Percentiles rank a stretch among this genome's conserved stretches.
Conservation (phyloP, 2,329 filamentous ascomycete genomes). For the Cadophora gregata region DNA sequence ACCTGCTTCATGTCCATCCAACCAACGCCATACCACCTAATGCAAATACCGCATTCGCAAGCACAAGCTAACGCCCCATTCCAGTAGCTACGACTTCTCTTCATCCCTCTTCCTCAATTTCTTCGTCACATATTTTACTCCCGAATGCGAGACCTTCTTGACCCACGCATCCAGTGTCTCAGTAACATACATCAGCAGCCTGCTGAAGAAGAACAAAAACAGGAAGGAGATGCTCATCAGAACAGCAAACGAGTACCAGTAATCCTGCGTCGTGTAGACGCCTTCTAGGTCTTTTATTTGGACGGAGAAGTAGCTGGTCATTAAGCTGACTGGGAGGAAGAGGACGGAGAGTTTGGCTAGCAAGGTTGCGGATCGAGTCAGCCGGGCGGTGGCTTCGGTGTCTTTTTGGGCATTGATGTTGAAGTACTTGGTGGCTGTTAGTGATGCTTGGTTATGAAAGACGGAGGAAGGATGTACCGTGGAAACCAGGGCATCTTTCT, state of each 20-base stretch:
- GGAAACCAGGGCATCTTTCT: slow-evolving; percentile 73
- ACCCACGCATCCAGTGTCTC: slow-evolving; percentile 49
- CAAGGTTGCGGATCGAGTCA: slow-evolving; percentile 74
- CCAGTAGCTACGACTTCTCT: neutral
- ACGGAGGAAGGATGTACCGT: slow-evolving; percentile 54
- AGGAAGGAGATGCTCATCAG: slow-evolving; percentile 65
- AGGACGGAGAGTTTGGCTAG: slow-evolving; percentile 77
- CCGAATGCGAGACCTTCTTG: slow-evolving; percentile 26
- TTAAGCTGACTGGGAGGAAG: slow-evolving; percentile 76
- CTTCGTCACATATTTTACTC: slow-evolving; percentile 1
- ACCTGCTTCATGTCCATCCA: neutral
- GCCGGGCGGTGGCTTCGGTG: slow-evolving; percentile 71
- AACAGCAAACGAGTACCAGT: slow-evolving; percentile 72
- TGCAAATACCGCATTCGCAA: neutral
- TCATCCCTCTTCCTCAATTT: slow-evolving; percentile 19
- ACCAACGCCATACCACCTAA: neutral
- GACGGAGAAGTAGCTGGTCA: slow-evolving; percentile 77
- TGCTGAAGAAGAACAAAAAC: slow-evolving; percentile 60
- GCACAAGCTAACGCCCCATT: neutral
- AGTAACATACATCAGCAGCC: slow-evolving; percentile 53
- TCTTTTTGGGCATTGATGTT: slow-evolving; percentile 79
- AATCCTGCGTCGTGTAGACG: slow-evolving; percentile 65
- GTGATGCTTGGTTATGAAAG: slow-evolving; percentile 14
- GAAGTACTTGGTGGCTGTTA: slow-evolving; percentile 64
- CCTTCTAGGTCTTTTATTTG: slow-evolving; percentile 62